Percentiles rank a stretch among this genome's conserved stretches.
Evolutionary conservation across 176 grass and related monocot genomes (phyloP).

Genomic region (Hyparrhenia diplandra): DNA sequence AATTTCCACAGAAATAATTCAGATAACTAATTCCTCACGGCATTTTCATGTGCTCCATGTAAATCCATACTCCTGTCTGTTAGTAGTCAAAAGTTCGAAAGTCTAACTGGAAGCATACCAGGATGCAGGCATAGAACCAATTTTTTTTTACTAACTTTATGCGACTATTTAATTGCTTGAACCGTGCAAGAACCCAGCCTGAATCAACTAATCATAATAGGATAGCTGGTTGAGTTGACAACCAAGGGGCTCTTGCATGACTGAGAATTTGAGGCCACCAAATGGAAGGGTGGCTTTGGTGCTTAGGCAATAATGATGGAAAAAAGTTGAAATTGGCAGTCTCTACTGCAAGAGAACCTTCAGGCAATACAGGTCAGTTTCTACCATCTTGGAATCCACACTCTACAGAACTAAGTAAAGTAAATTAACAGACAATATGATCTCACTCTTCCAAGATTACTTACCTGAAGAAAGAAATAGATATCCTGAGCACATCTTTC

Average conservation of each 20-base stretch:
- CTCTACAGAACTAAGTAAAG: background rate
- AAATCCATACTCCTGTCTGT: background rate
- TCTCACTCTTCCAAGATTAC: background rate
- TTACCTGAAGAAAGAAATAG: slow-evolving; percentile 99
- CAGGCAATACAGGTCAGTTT: background rate
- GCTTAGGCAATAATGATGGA: background rate
- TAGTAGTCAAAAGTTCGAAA: background rate
- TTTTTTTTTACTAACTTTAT: background rate
- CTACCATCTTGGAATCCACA: background rate
- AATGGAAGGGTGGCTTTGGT: background rate
- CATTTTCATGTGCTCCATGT: background rate
- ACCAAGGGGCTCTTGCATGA: background rate
- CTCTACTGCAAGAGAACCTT: background rate
- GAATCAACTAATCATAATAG: background rate
- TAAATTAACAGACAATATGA: background rate
- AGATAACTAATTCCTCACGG: background rate
- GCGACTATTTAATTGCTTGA: background rate
- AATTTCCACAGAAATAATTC: background rate
- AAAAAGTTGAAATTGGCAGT: background rate
- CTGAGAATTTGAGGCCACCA: background rate
- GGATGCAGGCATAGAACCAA: background rate
- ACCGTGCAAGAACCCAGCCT: background rate
- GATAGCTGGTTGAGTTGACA: background rate
- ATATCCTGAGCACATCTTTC: slow-evolving; percentile 88
- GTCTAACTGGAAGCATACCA: background rate